Percentiles rank a stretch among this genome's conserved stretches.
Evolutionary conservation across 2,329 filamentous ascomycete species (phyloP).

Genomic region (Penicillium sp.): DNA sequence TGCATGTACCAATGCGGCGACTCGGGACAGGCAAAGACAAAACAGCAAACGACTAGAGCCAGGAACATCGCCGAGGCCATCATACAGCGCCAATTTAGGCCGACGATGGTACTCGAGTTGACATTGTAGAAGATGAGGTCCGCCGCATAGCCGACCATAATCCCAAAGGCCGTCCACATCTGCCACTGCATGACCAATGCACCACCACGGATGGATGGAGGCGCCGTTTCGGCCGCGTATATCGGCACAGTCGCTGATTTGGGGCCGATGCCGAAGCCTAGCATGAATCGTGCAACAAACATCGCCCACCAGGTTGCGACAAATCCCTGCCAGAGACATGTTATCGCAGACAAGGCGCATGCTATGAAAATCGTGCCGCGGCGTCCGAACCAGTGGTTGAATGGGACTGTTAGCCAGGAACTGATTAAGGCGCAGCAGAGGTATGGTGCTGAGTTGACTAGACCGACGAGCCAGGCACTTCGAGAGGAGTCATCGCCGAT

Average conservation of each 20-base stretch:
- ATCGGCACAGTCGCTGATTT: constrained; percentile 75
- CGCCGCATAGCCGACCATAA: constrained; percentile 58
- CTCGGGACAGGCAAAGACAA: constrained; percentile 64
- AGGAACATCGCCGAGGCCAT: constrained; percentile 66
- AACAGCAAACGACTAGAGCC: constrained; percentile 56
- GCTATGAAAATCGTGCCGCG: constrained; percentile 75
- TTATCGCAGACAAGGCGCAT: constrained; percentile 65
- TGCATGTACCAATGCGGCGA: constrained; percentile 52
- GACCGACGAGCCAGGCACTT: constrained; percentile 60
- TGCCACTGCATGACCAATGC: constrained; percentile 84
- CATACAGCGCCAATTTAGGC: constrained; percentile 68
- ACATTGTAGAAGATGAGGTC: constrained; percentile 63
- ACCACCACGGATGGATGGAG: constrained; percentile 68
- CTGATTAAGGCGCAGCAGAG: constrained; percentile 67
- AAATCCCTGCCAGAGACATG: constrained; percentile 60
- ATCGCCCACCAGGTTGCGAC: constrained; percentile 71
- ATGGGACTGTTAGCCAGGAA: constrained; percentile 71
- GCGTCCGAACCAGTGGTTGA: constrained; percentile 69
- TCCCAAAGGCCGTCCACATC: constrained; percentile 54
- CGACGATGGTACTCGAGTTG: constrained; percentile 54
- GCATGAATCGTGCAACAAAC: constrained; percentile 67
- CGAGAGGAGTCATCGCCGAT: constrained; percentile 53
- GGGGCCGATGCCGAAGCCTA: constrained; percentile 75
- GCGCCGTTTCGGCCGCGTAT: constrained; percentile 72
- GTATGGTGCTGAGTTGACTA: constrained; percentile 59